Evolutionary conservation across 2,329 filamentous ascomycete species (phyloP), one percentile per base, ranked within the genome.

Genomic region (Apiospora arundinis): DNA sequence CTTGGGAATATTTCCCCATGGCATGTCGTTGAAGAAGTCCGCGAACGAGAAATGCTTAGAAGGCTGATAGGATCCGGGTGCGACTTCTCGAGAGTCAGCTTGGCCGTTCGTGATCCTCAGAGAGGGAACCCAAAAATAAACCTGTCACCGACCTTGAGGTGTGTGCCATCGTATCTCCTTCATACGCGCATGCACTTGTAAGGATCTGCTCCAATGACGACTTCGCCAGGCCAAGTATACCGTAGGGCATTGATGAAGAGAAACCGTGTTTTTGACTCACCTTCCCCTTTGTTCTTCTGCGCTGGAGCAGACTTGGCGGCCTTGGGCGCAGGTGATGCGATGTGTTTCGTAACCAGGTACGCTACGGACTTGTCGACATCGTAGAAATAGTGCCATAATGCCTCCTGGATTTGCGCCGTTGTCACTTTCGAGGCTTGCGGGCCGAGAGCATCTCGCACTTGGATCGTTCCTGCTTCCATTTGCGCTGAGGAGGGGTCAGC

Each of bases 311-410:
- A 78, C 77, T 80, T 84, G 9, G 77, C 72, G 12, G 82, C 76
- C 76, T 86, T 86, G 21, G 81, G 78, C n/a, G 73, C 70, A 32
- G 77, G 75, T 63, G 83, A 78, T 9, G 83, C 81, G 75, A 89
- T 83, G 74, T 85, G 89, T 44, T 86, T 91, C 86, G 91, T 92
- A 74, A 91, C 89, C 71, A 99, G 82, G 78, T 97, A 98, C 71
- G 89, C 87, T 48, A 97, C 92, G 0, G 94, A 91, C 82, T 97
- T 97, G 71, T 91, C 92, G 42, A 97, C 87, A 77, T 99, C 95
- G 80, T 95, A 98, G 81, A 95, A 98, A 82, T 98, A 98, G 82
- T 99, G 91, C 94, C 95, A 98, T 21, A 99, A 83, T 0, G 95
- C 89, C 73, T 98, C 95, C 80, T 97, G 91, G 73, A 98, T 95